Base-by-base conservation (phyloP, 179 eudicot species). In the Carnegiea gigantea region DNA sequence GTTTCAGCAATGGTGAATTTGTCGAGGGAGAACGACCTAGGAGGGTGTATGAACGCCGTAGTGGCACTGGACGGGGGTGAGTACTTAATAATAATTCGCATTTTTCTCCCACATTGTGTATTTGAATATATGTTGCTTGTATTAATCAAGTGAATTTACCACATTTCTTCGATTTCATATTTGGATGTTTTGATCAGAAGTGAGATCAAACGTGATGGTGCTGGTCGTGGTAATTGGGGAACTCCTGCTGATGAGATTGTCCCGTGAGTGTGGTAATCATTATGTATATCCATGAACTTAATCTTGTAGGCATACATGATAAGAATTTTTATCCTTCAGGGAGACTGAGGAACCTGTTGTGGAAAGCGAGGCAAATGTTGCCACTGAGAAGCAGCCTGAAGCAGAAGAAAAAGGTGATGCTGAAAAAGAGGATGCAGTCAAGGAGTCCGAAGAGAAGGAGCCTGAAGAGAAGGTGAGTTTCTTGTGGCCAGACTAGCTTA, bases 171-270 rank as follows among this genome's bases (percentile, higher is more conserved):
- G 15, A 49, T 40, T 36, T 17, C 26, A 26, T 28, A 59, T 15
- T 40, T 73, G 30, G n/a, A 49, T 49, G 9, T 57, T 62, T 20
- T 33, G 44, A 46, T 77, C 84, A 97, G 99, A 54, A 82, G 87
- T 84, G 98, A 93, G 59, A 2, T 91, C 82, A 97, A 95, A 83
- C 97, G 97, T 36, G 98, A 95, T 38, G 98, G 99, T 68, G 80
- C 97, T 86, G 99, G 99, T 57, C 92, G 98, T 68, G 98, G 98
- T 70, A 95, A 97, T 87, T 97, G 99, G 99, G 99, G 99, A 83
- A 81, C 94, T 70, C 75, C 90, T 73, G 70, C 88, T 86, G 98
- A 95, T 84, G 98, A 91, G 77, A 81, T 97, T 48, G 77, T 92
- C 65, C 91, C 33, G 99, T 92, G 81, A 92, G 92, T 86, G 21